Base-by-base conservation (phyloP, 2,329 filamentous ascomycete species). In the Ilyonectria mors-panacis region DNA sequence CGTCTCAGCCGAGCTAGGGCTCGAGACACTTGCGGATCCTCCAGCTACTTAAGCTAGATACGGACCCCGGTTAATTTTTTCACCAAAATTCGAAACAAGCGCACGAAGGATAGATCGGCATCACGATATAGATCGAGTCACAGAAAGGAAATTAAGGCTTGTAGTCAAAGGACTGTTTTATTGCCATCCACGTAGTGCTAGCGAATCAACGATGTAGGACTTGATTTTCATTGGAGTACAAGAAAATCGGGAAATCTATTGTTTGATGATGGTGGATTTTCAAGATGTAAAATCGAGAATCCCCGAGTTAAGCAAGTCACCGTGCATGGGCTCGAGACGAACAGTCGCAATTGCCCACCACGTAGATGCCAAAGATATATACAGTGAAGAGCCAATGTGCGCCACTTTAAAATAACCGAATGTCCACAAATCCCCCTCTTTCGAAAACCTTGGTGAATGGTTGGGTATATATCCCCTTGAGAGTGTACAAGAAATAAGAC, bases 401-500 rank as follows among this genome's bases (percentile, higher is more conserved):
- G 74, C 76, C 74, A 63, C 67, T 69, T 67, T 65, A 59, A 17
- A 47, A 58, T 68, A 69, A 70, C 70, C 66, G 65, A 71, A 73
- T 67, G 63, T 69, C 69, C 67, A 65, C 53, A 69, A 58, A 60
- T 56, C 65, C 70, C 69, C 68, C 66, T 63, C 65, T 67, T 65
- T 66, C 67, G 62, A 75, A 75, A 76, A 61, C 57, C 64, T 65
- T 62, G 64, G 65, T 73, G 63, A 73, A 72, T 70, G 70, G 69
- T 74, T 75, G 70, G 76, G 71, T 77, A 77, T 79, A 59, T 77
- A 77, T 79, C 61, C 76, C 78, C 78, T 77, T 79, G 69, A 74
- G 75, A 80, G 74, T 82, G 78, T 81, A 79, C 77, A 80, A 77
- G 76, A 82, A 81, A 67, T 75, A 69, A 79, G 55, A 71, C 48